Base-by-base conservation (phyloP, 2,329 filamentous ascomycete species). In the Aureobasidium mangrovei region DNA sequence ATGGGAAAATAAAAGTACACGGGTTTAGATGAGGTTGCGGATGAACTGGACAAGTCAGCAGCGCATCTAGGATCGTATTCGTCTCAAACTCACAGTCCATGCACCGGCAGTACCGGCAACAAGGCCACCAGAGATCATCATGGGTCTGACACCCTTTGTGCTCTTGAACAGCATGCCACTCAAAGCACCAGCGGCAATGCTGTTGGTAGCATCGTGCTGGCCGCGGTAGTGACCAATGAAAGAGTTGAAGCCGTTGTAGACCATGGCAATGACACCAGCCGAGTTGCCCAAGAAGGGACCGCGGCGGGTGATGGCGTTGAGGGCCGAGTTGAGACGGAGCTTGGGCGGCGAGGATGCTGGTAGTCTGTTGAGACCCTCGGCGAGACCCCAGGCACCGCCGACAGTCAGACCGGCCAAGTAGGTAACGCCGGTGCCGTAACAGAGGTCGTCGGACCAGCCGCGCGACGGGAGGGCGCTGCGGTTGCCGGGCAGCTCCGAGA, bases 161-260 rank as follows among this genome's bases (percentile, higher is more conserved):
- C 91, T 95, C 79, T 96, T 97, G 75, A 98, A 98, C 10, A 98
- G 69, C 79, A 91, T 91, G 56, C 93, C 93, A 66, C 90, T 95
- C 62, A 98, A 70, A 1, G 79, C 86, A 60, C 94, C 93, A 4
- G 93, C 91, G 24, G 81, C 72, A 53, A 98, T 81, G 59, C 89
- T 93, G 75, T 98, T 98, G 56, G 85, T 81, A 3, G 89, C 81
- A 70, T 98, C 94, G 63, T 95, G 90, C 74, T 89, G 88, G 59
- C 89, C 89, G 58, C 91, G 79, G 60, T 84, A 70, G 64, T 86
- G 83, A 38, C 89, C 90, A 58, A 95, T 82, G 55, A 82, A 82
- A 32, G 88, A 93, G 75, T 95, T 95, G 70, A 93, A 78, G 54
- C 88, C 87, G 73, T 97, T 98, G 74, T 98, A 98, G 52, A 90